phyloP scores from a whole-genome alignment of 495 filamentous ascomycete species.

The Viridothelium virens region DNA sequence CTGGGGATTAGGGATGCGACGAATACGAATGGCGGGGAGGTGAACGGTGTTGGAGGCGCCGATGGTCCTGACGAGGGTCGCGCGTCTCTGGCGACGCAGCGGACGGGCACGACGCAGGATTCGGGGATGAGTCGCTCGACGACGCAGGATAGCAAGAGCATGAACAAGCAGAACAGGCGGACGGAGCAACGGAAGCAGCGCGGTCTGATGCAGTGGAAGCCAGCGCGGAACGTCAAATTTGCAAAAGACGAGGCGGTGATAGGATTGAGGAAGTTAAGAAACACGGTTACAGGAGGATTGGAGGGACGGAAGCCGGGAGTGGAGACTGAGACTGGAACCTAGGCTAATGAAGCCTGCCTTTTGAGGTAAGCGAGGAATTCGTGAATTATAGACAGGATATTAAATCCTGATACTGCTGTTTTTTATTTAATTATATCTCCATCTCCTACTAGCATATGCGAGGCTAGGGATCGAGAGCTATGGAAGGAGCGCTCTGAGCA shows the following conservation, averaged over 20 bases:
- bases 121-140: neutral
- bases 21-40: conserved; percentile 26
- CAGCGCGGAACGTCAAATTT: conserved; percentile 60
- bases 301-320: conserved; percentile 61
- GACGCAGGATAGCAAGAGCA: conserved; percentile 18
- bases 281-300: conserved; percentile 45
- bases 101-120: conserved; percentile 19
- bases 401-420: no score
- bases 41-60: conserved; percentile 16
- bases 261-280: conserved; percentile 49
- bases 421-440: no score
- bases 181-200: conserved; percentile 61
- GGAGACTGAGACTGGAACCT: conserved; percentile 45
- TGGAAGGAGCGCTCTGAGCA: no score
- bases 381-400: no score
- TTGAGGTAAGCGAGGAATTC: no score
- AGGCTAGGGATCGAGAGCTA: no score
- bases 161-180: conserved; percentile 49
- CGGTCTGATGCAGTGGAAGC: conserved; percentile 71
- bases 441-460: no score
- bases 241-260: conserved; percentile 62
- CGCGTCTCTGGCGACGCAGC: conserved; percentile 17
- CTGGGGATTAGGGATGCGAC: conserved; percentile 43
- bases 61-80: conserved; percentile 7
- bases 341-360: neutral